Conservation (phyloP, 176 grass and related monocot species). For the Oryza brachyantha region DNA sequence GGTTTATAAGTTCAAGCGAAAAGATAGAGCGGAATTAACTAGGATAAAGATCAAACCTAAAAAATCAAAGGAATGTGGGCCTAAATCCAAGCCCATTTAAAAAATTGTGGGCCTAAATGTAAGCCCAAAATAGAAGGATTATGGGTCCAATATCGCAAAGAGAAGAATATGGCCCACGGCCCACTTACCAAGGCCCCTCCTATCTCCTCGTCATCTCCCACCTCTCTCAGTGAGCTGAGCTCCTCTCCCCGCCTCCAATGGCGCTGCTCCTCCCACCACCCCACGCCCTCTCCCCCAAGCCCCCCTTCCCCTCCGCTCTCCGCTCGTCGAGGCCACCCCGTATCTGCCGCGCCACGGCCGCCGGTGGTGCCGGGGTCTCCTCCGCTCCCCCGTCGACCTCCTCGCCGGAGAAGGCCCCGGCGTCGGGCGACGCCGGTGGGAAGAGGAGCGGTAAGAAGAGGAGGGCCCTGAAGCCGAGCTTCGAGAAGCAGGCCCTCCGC, state of each 20-base stretch:
- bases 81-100: too few species aligned
- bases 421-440: neutral
- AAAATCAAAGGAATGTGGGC: too few species aligned
- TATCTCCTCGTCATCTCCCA: constrained; percentile 13
- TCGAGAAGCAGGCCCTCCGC: constrained; percentile 58
- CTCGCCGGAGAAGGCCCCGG: constrained; percentile 1
- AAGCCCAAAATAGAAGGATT: too few species aligned
- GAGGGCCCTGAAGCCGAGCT: constrained; percentile 58
- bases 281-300: neutral
- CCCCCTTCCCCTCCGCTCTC: constrained; percentile 17
- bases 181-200: neutral
- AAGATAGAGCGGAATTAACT: too few species aligned
- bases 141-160: neutral
- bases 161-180: neutral
- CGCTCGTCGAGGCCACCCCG: neutral
- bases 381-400: constrained; percentile 20
- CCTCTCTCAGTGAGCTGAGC: neutral
- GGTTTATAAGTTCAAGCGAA: too few species aligned
- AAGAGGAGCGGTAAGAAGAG: constrained; percentile 42
- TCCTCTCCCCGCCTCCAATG: constrained; percentile 28
- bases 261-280: constrained; percentile 27
- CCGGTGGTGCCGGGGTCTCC: neutral
- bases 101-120: too few species aligned
- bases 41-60: too few species aligned
- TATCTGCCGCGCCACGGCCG: neutral